Conservation (phyloP, 805 yeast species). For the Pichia manshurica region DNA sequence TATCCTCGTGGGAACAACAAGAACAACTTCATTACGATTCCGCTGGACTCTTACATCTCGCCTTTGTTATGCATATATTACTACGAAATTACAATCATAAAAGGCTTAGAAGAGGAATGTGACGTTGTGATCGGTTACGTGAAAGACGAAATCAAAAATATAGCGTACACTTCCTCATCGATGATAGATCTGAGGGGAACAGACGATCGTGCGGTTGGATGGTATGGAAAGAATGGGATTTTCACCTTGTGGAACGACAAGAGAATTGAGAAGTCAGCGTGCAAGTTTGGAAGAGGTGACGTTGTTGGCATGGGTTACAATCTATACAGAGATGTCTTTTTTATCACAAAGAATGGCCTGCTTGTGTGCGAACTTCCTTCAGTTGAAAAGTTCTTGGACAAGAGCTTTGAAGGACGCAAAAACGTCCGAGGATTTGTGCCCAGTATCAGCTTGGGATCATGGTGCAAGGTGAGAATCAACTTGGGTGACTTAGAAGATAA, state of each 20-base stretch:
- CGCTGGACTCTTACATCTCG: conserved; percentile 1
- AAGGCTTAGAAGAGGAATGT: conserved; percentile 32
- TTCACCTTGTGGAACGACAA: conserved; percentile 33
- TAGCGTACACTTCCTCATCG: neutral
- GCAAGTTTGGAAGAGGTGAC: conserved; percentile 52
- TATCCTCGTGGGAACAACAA: conserved; percentile 10
- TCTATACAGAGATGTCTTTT: conserved; percentile 54
- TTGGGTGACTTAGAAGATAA: conserved; percentile 41
- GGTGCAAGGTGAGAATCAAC: conserved; percentile 43
- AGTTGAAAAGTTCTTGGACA: conserved; percentile 7
- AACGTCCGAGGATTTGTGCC: conserved; percentile 31
- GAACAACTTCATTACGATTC: conserved; percentile 1
- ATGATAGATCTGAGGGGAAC: conserved; percentile 40
- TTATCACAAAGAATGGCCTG: conserved; percentile 80
- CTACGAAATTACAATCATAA: conserved; percentile 40
- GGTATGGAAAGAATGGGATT: conserved; percentile 48
- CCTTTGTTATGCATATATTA: conserved; percentile 42
- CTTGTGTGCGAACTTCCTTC: conserved; percentile 42
- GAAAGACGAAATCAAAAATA: conserved; percentile 20
- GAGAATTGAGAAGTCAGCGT: conserved; percentile 34
- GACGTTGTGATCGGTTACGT: conserved; percentile 44
- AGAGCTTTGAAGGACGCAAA: conserved; percentile 6
- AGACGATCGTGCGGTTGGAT: conserved; percentile 45
- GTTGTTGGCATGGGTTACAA: conserved; percentile 81
- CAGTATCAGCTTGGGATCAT: conserved; percentile 38